These are phyloP conservation scores for Debaryomyces udenii DNA, from an alignment of 1,139 yeast genomes.

Conservation along the genomic window DNA sequence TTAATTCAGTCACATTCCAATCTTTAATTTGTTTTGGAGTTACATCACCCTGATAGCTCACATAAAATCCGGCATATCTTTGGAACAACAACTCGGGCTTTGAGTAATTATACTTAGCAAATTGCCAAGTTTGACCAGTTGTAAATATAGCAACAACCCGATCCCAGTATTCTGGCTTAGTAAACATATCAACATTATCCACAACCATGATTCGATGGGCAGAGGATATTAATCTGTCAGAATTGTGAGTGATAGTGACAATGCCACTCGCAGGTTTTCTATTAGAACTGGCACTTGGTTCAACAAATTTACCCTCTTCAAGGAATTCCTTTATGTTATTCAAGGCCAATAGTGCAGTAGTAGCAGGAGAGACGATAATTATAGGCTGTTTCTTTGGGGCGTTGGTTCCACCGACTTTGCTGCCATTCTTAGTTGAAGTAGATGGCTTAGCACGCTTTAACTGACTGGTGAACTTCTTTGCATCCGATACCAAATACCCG, in stretches of 20 bases:
- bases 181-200: slow-evolving; percentile 84
- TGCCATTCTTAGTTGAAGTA: slow-evolving; percentile 8
- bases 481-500: slow-evolving; percentile 72
- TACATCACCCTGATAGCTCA: slow-evolving; percentile 76
- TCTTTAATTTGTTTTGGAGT: slow-evolving; percentile 74
- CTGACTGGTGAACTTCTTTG: slow-evolving; percentile 60
- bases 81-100: slow-evolving; percentile 82
- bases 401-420: slow-evolving; percentile 17
- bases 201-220: slow-evolving; percentile 75
- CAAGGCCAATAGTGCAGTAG: slow-evolving; percentile 84
- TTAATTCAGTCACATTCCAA: slow-evolving; percentile 86
- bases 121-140: slow-evolving; percentile 98
- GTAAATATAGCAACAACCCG: slow-evolving; percentile 94
- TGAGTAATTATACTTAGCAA: slow-evolving; percentile 80
- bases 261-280: slow-evolving; percentile 45
- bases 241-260: slow-evolving; percentile 56
- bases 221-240: slow-evolving; percentile 55
- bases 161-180: slow-evolving; percentile 96
- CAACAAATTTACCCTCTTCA: slow-evolving; percentile 72
- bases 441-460: slow-evolving; percentile 46
- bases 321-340: slow-evolving; percentile 80
- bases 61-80: slow-evolving; percentile 79
- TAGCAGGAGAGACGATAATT: slow-evolving; percentile 89
- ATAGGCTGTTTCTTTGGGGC: slow-evolving; percentile 74
- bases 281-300: slow-evolving; percentile 48